phyloP scores from a whole-genome alignment of 176 grass and related monocot species.

The Aegilops sharonensis region DNA sequence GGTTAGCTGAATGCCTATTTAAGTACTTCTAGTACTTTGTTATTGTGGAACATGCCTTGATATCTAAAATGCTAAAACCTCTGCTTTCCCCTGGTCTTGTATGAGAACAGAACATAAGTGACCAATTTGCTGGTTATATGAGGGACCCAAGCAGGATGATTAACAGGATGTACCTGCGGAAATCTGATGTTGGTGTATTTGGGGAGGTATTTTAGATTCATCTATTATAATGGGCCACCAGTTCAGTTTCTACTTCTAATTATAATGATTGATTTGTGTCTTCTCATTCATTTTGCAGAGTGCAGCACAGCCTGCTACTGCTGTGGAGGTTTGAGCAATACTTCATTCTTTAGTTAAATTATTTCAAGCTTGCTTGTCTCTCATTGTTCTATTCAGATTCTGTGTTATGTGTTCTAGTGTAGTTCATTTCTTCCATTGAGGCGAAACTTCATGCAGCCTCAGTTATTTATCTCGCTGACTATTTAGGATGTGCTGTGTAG shows the following conservation, averaged over 20 bases:
- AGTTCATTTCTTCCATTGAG: neutral
- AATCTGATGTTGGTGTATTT: slow-evolving; percentile 60
- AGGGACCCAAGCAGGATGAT: slow-evolving; percentile 93
- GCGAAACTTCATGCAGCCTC: neutral
- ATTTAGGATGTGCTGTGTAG: neutral
- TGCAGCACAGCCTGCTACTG: slow-evolving; percentile 14
- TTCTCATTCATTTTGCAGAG: slow-evolving; percentile 46
- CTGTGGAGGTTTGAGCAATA: slow-evolving; percentile 55
- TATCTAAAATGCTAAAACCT: neutral
- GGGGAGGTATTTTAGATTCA: slow-evolving; percentile 57
- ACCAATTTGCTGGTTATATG: slow-evolving; percentile 77
- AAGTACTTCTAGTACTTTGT: neutral
- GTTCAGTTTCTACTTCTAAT: slow-evolving; percentile 6
- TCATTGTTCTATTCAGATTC: neutral
- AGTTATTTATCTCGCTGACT: neutral
- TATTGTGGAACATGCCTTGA: neutral
- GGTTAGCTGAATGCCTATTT: neutral
- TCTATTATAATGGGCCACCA: neutral
- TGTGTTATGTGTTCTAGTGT: neutral
- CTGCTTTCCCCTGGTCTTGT: slow-evolving; percentile 19
- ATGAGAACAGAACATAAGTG: slow-evolving; percentile 64
- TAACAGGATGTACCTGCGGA: slow-evolving; percentile 73
- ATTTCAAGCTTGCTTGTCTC: neutral
- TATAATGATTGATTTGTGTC: slow-evolving; percentile 7
- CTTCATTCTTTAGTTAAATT: slow-evolving; percentile 15